Conservation (phyloP, 2,329 filamentous ascomycete genomes). For the Talaromyces sp. region DNA sequence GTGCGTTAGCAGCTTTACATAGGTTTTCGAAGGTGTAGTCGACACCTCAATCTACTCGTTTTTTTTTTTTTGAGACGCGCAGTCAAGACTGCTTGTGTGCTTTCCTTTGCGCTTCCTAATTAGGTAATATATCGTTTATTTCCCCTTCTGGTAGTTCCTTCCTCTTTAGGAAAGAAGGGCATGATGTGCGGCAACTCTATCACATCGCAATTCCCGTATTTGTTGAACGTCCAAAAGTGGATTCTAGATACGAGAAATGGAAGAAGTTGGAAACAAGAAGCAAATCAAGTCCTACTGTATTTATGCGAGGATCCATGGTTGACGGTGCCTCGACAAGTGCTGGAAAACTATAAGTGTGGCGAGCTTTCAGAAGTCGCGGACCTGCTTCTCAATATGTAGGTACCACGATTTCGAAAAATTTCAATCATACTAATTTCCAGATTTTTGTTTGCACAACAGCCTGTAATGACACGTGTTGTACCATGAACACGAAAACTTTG, state of each 20-base stretch:
- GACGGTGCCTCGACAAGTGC: background rate
- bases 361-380: background rate
- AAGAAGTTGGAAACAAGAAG: background rate
- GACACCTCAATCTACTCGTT: background rate
- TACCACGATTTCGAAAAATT: background rate
- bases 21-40: background rate
- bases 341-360: background rate
- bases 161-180: background rate
- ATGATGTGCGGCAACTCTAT: background rate
- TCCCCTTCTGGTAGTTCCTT: background rate
- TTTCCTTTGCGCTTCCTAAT: background rate
- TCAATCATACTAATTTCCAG: background rate
- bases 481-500: background rate
- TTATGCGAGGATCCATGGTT: background rate
- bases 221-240: slow-evolving; percentile 22
- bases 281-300: background rate
- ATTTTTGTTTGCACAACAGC: background rate
- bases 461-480: background rate
- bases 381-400: background rate
- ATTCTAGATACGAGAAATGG: slow-evolving; percentile 19
- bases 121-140: background rate
- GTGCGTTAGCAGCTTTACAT: background rate
- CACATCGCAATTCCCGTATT: too few relatives aligned
- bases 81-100: background rate
- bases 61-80: background rate